Evolutionary conservation across 371 early-diverging fungal species (phyloP).

Genomic region (Lichtheimia ornata): DNA sequence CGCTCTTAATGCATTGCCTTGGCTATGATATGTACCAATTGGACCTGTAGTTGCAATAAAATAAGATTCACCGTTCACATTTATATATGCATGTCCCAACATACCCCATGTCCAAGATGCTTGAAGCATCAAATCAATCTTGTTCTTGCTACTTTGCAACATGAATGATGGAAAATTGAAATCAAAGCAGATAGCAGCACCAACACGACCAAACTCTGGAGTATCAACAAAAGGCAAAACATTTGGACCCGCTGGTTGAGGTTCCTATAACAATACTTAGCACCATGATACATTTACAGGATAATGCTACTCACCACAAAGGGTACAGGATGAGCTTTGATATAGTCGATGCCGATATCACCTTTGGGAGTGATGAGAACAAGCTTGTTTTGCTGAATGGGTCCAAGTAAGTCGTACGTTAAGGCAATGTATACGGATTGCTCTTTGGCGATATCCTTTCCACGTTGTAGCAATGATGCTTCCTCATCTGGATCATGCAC

Average conservation of each 20-base stretch:
- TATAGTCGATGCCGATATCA: slow-evolving; percentile 47
- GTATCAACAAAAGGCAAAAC: slow-evolving; percentile 48
- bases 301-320: slow-evolving; percentile 26
- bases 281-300: background rate
- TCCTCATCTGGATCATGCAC: slow-evolving; percentile 24
- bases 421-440: slow-evolving; percentile 44
- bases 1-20: slow-evolving; percentile 44
- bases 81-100: background rate
- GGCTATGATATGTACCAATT: slow-evolving; percentile 52
- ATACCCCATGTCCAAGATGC: slow-evolving; percentile 61
- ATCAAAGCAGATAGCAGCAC: slow-evolving; percentile 60
- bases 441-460: slow-evolving; percentile 32
- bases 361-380: slow-evolving; percentile 50
- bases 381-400: slow-evolving; percentile 41
- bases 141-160: slow-evolving; percentile 47
- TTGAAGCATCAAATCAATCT: slow-evolving; percentile 55
- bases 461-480: slow-evolving; percentile 24
- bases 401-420: slow-evolving; percentile 31
- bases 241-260: slow-evolving; percentile 37
- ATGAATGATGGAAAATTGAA: slow-evolving; percentile 54
- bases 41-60: background rate
- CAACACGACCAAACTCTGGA: slow-evolving; percentile 51
- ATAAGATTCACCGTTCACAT: background rate
- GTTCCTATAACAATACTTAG: slow-evolving; percentile 23
- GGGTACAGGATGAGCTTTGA: slow-evolving; percentile 58